These are phyloP conservation scores for Pyricularia sp. DNA, from an alignment of 2,329 filamentous ascomycete species.

Conservation along the genomic window DNA sequence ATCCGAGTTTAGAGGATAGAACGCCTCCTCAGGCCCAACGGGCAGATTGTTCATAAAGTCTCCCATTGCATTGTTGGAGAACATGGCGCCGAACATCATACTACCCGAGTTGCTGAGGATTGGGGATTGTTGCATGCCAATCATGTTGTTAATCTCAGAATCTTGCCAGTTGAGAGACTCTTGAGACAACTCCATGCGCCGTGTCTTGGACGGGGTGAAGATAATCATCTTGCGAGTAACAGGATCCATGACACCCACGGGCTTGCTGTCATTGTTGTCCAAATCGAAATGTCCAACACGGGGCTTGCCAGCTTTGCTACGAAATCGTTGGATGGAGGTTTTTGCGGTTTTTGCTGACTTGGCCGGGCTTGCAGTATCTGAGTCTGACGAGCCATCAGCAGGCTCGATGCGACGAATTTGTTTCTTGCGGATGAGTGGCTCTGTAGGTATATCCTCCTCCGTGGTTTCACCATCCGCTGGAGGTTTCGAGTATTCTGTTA, in stretches of 20 bases:
- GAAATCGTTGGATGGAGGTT: slow-evolving; percentile 16
- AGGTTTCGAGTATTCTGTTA: slow-evolving; percentile 18
- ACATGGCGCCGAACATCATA: slow-evolving; percentile 67
- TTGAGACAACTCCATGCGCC: slow-evolving; percentile 34
- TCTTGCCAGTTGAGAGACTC: slow-evolving; percentile 35
- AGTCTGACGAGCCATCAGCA: slow-evolving; percentile 30
- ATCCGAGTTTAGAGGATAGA: slow-evolving; percentile 51
- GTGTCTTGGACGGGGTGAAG: slow-evolving; percentile 34
- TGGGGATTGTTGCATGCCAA: slow-evolving; percentile 28
- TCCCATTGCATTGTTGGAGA: slow-evolving; percentile 40
- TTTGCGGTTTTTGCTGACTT: slow-evolving; percentile 13
- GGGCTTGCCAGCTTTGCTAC: slow-evolving; percentile 28
- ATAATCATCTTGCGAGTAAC: slow-evolving; percentile 49
- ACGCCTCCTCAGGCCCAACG: slow-evolving; percentile 63
- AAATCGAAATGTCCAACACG: slow-evolving; percentile 42
- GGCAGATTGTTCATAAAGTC: slow-evolving; percentile 44
- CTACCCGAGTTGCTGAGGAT: slow-evolving; percentile 57
- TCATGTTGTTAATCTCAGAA: slow-evolving; percentile 22
- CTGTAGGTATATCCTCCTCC: slow-evolving; percentile 43
- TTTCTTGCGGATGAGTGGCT: slow-evolving; percentile 33
- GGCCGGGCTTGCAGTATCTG: slow-evolving; percentile 34
- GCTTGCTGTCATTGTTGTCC: slow-evolving; percentile 40
- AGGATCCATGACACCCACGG: slow-evolving; percentile 45
- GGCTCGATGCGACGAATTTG: slow-evolving; percentile 21
- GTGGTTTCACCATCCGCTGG: slow-evolving; percentile 49